phyloP scores from a whole-genome alignment of 2,329 filamentous ascomycete species.

The Salinomyces thailandicus region DNA sequence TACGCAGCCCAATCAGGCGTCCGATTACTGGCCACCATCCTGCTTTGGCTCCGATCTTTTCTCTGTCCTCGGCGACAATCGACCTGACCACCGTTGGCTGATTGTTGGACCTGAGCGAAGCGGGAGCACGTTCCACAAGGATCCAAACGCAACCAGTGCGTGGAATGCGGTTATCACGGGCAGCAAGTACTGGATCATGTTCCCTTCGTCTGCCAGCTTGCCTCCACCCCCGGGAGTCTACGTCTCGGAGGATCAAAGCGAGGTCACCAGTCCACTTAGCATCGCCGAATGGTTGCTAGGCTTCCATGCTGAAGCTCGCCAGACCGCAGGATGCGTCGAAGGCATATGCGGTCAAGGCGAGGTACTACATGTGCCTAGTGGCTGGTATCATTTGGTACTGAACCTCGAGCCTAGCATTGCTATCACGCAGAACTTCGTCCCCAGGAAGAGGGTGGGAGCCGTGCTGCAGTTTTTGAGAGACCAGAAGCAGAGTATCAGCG shows the following conservation, averaged over 20 bases:
- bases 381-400: conserved; percentile 95
- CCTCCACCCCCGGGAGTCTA: conserved; percentile 77
- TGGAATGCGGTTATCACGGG: conserved; percentile 92
- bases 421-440: conserved; percentile 92
- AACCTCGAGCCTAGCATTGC: conserved; percentile 79
- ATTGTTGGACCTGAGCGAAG: conserved; percentile 81
- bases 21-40: conserved; percentile 65
- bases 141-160: conserved; percentile 60
- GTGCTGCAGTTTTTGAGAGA: conserved; percentile 73
- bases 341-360: conserved; percentile 77
- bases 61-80: conserved; percentile 60
- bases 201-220: conserved; percentile 55
- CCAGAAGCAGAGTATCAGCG: conserved; percentile 75
- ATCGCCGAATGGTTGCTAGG: conserved; percentile 94
- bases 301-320: conserved; percentile 75
- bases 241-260: conserved; percentile 77
- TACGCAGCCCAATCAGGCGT: conserved; percentile 28
- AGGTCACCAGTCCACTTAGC: conserved; percentile 86
- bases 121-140: conserved; percentile 91
- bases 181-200: conserved; percentile 98
- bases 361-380: conserved; percentile 81
- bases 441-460: conserved; percentile 58
- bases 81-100: conserved; percentile 84
- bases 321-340: conserved; percentile 66
- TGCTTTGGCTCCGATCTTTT: conserved; percentile 86